These are phyloP conservation scores for Hymenoscyphus linearis DNA, from an alignment of 2,329 filamentous ascomycete species.

Conservation along the genomic window DNA sequence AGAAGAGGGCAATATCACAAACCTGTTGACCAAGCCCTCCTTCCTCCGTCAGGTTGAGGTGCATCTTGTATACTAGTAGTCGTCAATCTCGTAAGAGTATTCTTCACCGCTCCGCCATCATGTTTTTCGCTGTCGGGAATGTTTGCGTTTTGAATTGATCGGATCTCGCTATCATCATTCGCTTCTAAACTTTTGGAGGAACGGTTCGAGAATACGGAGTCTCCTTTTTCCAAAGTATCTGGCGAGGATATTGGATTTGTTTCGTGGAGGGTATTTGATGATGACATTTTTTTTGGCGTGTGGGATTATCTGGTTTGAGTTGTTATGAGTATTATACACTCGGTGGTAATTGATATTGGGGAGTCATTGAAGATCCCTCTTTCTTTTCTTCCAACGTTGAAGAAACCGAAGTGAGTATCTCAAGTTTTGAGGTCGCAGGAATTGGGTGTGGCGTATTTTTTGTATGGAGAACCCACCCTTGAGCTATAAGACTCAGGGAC, in stretches of 20 bases:
- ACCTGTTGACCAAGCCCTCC: conserved; percentile 29
- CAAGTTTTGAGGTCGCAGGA: background rate
- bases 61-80: conserved; percentile 29
- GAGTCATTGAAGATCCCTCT: background rate
- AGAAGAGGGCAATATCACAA: conserved; percentile 8
- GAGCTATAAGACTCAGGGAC: background rate
- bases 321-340: background rate
- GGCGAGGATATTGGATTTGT: background rate
- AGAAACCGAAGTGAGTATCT: background rate
- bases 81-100: conserved; percentile 17
- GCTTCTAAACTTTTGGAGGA: background rate
- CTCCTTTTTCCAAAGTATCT: background rate
- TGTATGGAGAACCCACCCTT: background rate
- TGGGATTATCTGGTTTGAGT: background rate
- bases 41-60: conserved; percentile 31
- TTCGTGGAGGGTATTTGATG: background rate
- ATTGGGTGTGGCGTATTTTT: background rate
- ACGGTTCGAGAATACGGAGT: background rate
- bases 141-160: background rate
- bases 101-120: conserved; percentile 2
- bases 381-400: background rate
- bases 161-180: background rate
- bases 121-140: background rate
- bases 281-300: background rate
- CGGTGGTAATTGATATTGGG: background rate